Conservation (phyloP, 2,329 filamentous ascomycete genomes). For the Fusarium lyarnte region DNA sequence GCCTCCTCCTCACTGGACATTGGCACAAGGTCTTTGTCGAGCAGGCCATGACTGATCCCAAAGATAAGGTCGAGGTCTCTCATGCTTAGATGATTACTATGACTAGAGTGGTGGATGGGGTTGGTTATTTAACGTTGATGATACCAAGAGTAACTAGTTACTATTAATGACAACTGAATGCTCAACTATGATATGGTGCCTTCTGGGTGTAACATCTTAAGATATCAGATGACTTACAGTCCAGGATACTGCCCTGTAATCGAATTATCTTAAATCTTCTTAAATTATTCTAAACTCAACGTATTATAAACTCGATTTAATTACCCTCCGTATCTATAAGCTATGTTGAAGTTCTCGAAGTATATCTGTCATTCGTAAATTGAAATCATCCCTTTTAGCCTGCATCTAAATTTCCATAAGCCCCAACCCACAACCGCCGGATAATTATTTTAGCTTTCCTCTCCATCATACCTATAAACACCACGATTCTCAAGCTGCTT, state of each 20-base stretch:
- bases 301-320: fast-evolving
- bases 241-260: background rate
- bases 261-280: fast-evolving
- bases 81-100: background rate
- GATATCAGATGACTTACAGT: fast-evolving
- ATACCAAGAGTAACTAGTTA: constrained; percentile 14
- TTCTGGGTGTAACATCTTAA: background rate
- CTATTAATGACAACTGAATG: background rate
- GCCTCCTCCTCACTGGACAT: constrained; percentile 35
- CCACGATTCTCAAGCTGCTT: constrained; percentile 16
- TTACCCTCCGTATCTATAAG: fast-evolving
- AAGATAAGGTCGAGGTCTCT: constrained; percentile 10
- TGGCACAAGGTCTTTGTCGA: constrained; percentile 41
- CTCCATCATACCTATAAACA: background rate
- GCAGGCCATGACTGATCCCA: constrained; percentile 30
- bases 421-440: fast-evolving
- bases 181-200: background rate
- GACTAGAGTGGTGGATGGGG: background rate
- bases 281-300: background rate
- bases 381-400: no score
- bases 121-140: constrained; percentile 11
- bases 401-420: fast-evolving
- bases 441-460: no score
- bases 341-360: background rate
- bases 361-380: background rate